Conservation (phyloP, 805 yeast species). For the Wickerhamiella galacta region DNA sequence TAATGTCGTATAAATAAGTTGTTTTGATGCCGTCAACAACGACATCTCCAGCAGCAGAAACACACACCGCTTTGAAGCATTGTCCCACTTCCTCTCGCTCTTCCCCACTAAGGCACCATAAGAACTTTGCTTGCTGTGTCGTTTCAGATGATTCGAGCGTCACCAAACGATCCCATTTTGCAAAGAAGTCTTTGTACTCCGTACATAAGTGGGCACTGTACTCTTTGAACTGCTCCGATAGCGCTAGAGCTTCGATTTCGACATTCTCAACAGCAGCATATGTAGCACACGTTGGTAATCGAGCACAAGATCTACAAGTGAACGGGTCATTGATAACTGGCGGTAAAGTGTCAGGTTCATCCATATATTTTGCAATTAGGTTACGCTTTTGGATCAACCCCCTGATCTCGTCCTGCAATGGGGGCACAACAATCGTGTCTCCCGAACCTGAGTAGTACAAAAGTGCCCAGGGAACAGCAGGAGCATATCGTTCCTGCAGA, state of each 20-base stretch:
- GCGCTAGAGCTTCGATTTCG: neutral
- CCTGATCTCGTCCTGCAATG: constrained; percentile 39
- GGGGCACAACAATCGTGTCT: constrained; percentile 37
- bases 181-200: constrained; percentile 37
- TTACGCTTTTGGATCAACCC: constrained; percentile 61
- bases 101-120: constrained; percentile 46
- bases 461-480: constrained; percentile 45
- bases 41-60: neutral
- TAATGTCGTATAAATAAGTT: constrained; percentile 2
- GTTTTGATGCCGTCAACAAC: neutral
- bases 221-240: constrained; percentile 12
- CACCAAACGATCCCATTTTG: constrained; percentile 57
- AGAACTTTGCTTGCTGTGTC: constrained; percentile 35
- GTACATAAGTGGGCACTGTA: constrained; percentile 36
- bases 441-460: constrained; percentile 57
- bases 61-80: constrained; percentile 25
- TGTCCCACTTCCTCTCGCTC: constrained; percentile 52
- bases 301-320: constrained; percentile 16
- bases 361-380: constrained; percentile 40
- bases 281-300: constrained; percentile 14
- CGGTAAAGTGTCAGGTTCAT: constrained; percentile 32
- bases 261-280: constrained; percentile 13
- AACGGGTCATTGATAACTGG: constrained; percentile 32
- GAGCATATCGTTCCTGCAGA: constrained; percentile 57
- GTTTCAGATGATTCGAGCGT: constrained; percentile 55